A percentile compares a stretch with the other conserved stretches of the same genome.
These are phyloP conservation scores for Picocystis salinarum DNA, from an alignment of 139 green algal species.

Conservation along the genomic window DNA sequence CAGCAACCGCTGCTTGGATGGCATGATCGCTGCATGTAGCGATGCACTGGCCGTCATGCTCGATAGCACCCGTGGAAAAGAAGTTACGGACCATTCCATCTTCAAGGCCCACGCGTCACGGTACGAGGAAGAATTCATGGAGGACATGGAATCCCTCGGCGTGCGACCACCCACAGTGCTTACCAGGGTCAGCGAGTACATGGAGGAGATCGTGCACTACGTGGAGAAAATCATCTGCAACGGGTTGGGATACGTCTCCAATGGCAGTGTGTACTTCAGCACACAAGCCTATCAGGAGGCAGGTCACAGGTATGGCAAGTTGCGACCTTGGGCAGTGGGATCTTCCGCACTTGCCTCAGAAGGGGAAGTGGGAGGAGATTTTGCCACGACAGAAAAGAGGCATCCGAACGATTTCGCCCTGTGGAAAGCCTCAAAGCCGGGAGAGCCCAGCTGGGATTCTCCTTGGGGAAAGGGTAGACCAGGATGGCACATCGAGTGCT, in stretches of 20 bases:
- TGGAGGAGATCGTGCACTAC: slow-evolving; percentile 56
- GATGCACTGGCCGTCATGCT: slow-evolving; percentile 62
- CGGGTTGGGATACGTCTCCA: slow-evolving; percentile 66
- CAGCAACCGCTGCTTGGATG: slow-evolving; percentile 19
- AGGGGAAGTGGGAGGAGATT: slow-evolving; percentile 35
- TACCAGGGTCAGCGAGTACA: slow-evolving; percentile 87
- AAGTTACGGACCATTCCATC: slow-evolving; percentile 57
- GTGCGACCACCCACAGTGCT: slow-evolving; percentile 56
- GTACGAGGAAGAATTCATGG: slow-evolving; percentile 75
- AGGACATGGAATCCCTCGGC: slow-evolving; percentile 75
- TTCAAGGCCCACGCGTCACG: slow-evolving; percentile 66
- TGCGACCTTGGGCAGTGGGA: slow-evolving; percentile 60
- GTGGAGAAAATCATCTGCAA: slow-evolving; percentile 54
- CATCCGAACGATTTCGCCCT: slow-evolving; percentile 80
- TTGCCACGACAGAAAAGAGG: slow-evolving; percentile 64
- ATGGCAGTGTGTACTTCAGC: slow-evolving; percentile 94
- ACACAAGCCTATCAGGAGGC: slow-evolving; percentile 49
- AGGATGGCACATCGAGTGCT: slow-evolving; percentile 99
- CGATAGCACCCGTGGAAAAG: slow-evolving; percentile 37
- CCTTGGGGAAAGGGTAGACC: slow-evolving; percentile 62
- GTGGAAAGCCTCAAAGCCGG: slow-evolving; percentile 84
- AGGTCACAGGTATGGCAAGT: slow-evolving; percentile 79
- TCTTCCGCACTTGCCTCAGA: slow-evolving; percentile 30
- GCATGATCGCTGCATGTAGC: not conserved
- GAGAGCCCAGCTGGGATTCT: slow-evolving; percentile 79